Evolutionary conservation across 495 filamentous ascomycete genomes (phyloP).

Genomic region (Trichoderma asperelloides): DNA sequence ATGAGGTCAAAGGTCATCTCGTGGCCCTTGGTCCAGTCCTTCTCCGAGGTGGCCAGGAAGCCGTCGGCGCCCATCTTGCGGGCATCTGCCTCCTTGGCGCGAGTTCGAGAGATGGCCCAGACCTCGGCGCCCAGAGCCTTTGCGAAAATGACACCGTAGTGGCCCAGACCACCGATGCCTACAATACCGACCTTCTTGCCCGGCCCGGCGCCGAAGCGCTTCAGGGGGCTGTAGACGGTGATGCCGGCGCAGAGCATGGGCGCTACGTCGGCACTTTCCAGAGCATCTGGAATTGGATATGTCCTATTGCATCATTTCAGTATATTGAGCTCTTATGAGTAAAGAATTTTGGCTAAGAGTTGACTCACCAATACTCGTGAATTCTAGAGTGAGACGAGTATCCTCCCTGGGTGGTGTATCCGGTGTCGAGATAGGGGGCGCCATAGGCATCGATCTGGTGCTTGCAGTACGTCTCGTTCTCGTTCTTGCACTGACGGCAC

Average conservation of each 20-base stretch:
- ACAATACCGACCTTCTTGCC: conserved; percentile 80
- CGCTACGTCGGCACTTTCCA: conserved; percentile 58
- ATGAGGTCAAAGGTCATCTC: conserved; percentile 52
- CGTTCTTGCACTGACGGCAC: conserved; percentile 49
- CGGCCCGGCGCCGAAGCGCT: conserved; percentile 61
- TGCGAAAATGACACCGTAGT: conserved; percentile 63
- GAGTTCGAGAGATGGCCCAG: conserved; percentile 60
- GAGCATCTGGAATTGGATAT: conserved; percentile 71
- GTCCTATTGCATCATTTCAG: conserved; percentile 25
- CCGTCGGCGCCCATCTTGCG: conserved; percentile 61
- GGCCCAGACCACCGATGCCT: conserved; percentile 61
- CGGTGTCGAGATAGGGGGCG: conserved; percentile 44
- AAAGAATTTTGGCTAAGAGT: not conserved
- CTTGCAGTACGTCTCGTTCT: conserved; percentile 50
- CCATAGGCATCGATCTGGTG: conserved; percentile 50
- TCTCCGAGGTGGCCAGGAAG: conserved; percentile 58
- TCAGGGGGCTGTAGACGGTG: conserved; percentile 70
- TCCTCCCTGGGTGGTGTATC: conserved; percentile 44
- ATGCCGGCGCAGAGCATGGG: conserved; percentile 88
- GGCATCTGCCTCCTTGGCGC: conserved; percentile 62
- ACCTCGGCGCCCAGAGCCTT: conserved; percentile 63
- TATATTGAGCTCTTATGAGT: not conserved
- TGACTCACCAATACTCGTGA: conserved; percentile 43
- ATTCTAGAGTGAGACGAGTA: conserved; percentile 46
- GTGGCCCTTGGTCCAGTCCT: conserved; percentile 53